Percentiles rank a stretch among this genome's conserved stretches.
phyloP scores from a whole-genome alignment of 306 rosid genomes.

The Psophocarpus tetragonolobus region DNA sequence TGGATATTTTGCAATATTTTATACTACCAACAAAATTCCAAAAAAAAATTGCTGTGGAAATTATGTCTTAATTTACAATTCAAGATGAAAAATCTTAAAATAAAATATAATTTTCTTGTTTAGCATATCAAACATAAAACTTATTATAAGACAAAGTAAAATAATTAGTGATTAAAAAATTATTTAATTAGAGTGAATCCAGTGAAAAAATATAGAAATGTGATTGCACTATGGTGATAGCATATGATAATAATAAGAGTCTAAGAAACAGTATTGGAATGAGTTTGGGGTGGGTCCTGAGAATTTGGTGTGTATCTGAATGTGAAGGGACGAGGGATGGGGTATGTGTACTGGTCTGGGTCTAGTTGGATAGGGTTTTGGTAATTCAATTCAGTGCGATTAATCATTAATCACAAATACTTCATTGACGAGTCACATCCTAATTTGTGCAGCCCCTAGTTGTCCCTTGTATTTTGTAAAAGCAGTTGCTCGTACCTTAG shows the following conservation, averaged over 20 bases:
- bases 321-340: too few relatives aligned
- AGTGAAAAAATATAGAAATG: not conserved
- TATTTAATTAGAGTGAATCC: not conserved
- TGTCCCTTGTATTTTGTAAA: constrained; percentile 24
- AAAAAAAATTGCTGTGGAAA: too few relatives aligned
- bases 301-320: too few relatives aligned
- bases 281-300: not conserved
- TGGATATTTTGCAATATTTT: too few relatives aligned
- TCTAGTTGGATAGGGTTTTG: not conserved
- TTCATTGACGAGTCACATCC: constrained; percentile 32
- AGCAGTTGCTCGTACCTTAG: constrained; percentile 16
- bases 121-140: too few relatives aligned
- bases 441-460: constrained; percentile 27
- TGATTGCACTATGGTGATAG: not conserved
- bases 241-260: too few relatives aligned
- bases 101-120: too few relatives aligned
- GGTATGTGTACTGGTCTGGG: not conserved
- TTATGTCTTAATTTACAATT: too few relatives aligned
- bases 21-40: too few relatives aligned
- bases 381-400: not conserved
- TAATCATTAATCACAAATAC: constrained; percentile 31
- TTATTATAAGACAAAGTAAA: not conserved
- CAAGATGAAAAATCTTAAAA: too few relatives aligned
- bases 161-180: not conserved
- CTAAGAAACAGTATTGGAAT: too few relatives aligned